These are phyloP conservation scores for Crepidotus sp. DNA, from an alignment of 1,284 basidiomycete genomes.

Conservation along the genomic window DNA sequence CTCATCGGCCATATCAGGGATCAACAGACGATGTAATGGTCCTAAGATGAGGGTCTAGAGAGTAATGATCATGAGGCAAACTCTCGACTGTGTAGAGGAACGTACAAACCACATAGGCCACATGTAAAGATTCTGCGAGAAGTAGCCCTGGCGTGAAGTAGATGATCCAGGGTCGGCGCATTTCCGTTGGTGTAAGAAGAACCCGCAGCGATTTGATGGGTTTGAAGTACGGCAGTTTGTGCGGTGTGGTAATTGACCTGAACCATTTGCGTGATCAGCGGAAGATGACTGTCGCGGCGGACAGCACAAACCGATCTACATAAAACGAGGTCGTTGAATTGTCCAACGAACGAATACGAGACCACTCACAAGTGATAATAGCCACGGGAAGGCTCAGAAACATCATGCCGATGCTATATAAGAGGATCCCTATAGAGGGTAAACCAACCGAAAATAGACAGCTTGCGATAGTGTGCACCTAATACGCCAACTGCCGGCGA, in stretches of 20 bases:
- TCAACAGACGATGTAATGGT: slow-evolving; percentile 53
- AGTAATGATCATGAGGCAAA: slow-evolving; percentile 24
- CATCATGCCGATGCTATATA: slow-evolving; percentile 59
- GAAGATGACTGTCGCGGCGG: neutral
- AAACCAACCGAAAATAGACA: too few relatives aligned
- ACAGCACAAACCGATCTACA: slow-evolving; percentile 13
- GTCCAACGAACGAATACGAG: neutral
- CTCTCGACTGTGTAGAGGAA: neutral
- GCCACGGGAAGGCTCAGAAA: slow-evolving; percentile 73
- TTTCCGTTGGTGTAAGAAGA: slow-evolving; percentile 77
- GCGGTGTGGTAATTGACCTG: slow-evolving; percentile 82
- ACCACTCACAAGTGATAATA: slow-evolving; percentile 73
- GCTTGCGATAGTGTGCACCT: too few relatives aligned
- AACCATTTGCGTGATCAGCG: slow-evolving; percentile 2
- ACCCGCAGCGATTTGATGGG: slow-evolving; percentile 57
- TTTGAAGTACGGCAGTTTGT: slow-evolving; percentile 64
- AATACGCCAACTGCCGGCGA: slow-evolving; percentile 63
- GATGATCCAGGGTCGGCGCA: slow-evolving; percentile 68
- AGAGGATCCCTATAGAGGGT: slow-evolving; percentile 47
- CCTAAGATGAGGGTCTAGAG: slow-evolving; percentile 43
- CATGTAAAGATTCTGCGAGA: slow-evolving; percentile 56
- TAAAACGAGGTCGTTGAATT: neutral
- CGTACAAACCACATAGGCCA: slow-evolving; percentile 46
- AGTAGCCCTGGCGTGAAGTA: slow-evolving; percentile 83
- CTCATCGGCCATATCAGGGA: slow-evolving; percentile 44